These are phyloP conservation scores for Pseudocercospora eumusae DNA, from an alignment of 2,329 filamentous ascomycete species.

Conservation along the genomic window DNA sequence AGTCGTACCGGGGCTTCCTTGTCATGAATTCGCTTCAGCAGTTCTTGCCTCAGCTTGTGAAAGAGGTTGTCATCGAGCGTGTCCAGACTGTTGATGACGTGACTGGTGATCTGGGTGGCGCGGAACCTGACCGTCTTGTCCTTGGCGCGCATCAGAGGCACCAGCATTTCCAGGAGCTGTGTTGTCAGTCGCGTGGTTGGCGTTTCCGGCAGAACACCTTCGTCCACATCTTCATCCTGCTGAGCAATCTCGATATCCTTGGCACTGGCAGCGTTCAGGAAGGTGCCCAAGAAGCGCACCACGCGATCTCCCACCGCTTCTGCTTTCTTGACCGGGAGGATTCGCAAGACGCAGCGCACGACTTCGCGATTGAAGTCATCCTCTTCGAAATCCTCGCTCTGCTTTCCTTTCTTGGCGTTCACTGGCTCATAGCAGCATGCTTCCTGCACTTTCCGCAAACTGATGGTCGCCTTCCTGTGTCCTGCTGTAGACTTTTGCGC, in stretches of 20 bases:
- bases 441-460: slow-evolving; percentile 86
- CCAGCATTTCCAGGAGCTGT: slow-evolving; percentile 69
- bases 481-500: slow-evolving; percentile 84
- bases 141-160: slow-evolving; percentile 79
- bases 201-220: slow-evolving; percentile 70
- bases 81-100: slow-evolving; percentile 89
- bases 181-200: slow-evolving; percentile 78
- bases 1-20: slow-evolving; percentile 91
- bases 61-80: slow-evolving; percentile 92
- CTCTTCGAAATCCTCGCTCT: slow-evolving; percentile 72
- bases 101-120: slow-evolving; percentile 83
- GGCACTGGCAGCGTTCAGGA: slow-evolving; percentile 68
- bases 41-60: slow-evolving; percentile 72
- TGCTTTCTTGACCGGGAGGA: slow-evolving; percentile 87
- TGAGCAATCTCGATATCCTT: slow-evolving; percentile 51
- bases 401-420: slow-evolving; percentile 53
- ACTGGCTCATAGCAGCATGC: slow-evolving; percentile 64
- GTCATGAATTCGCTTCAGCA: slow-evolving; percentile 85
- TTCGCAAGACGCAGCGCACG: slow-evolving; percentile 74
- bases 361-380: slow-evolving; percentile 86
- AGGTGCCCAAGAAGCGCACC: slow-evolving; percentile 83
- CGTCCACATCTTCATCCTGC: slow-evolving; percentile 61
- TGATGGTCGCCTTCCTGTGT: slow-evolving; percentile 86
- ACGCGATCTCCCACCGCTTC: slow-evolving; percentile 84
- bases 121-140: slow-evolving; percentile 92